Conservation (phyloP, 2,329 filamentous ascomycete genomes). For the Periconia digitata region DNA sequence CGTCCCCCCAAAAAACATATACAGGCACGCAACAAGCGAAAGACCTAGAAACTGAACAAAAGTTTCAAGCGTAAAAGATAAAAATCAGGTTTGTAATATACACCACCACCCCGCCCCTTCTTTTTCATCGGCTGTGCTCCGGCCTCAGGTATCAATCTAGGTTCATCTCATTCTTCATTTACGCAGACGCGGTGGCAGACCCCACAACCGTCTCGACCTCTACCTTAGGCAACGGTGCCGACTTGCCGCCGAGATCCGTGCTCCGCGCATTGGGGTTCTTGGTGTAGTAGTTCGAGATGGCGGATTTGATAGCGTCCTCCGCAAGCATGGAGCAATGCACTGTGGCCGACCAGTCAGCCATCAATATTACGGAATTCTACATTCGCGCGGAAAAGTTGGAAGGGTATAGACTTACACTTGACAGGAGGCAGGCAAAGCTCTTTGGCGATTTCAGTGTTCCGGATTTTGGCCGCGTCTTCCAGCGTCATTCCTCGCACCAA, state of each 20-base stretch:
- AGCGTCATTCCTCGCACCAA: constrained; percentile 94
- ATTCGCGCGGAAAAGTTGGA: neutral
- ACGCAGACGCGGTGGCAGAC: constrained; percentile 25
- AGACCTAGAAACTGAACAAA: no score
- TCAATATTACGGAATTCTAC: constrained; percentile 1
- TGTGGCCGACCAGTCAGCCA: constrained; percentile 42
- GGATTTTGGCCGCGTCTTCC: constrained; percentile 87
- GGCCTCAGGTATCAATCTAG: constrained; percentile 24
- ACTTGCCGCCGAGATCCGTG: constrained; percentile 78
- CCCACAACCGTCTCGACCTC: constrained; percentile 59
- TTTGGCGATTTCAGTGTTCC: constrained; percentile 98
- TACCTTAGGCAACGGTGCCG: constrained; percentile 66
- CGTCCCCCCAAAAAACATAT: no score
- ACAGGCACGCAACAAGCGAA: no score
- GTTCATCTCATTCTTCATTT: constrained; percentile 8
- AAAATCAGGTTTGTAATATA: constrained; percentile 11
- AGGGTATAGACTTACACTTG: constrained; percentile 65
- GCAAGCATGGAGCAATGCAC: constrained; percentile 93
- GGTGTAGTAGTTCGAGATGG: constrained; percentile 86
- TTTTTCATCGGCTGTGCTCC: neutral
- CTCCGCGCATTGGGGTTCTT: constrained; percentile 78
- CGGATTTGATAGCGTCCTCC: constrained; percentile 89
- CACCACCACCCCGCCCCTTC: constrained; percentile 1
- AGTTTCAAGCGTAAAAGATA: no score
- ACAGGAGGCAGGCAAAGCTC: constrained; percentile 88